Base-by-base conservation (phyloP, 139 green algal species). In the Volvox africanus region DNA sequence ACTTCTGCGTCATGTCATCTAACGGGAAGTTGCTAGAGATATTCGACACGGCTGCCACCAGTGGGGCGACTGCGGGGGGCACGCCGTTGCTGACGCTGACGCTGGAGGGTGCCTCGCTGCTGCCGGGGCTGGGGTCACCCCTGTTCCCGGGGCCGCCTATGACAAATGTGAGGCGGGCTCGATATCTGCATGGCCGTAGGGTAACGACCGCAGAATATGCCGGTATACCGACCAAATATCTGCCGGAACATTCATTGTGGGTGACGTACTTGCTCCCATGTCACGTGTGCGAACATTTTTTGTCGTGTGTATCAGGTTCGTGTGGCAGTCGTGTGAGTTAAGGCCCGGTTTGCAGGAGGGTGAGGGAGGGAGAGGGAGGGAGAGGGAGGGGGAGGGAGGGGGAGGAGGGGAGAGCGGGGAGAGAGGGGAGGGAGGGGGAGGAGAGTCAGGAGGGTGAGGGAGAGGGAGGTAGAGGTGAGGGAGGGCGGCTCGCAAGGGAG, bases 1-100 rank as follows among this genome's bases (percentile, higher is more conserved):
- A 86, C 88, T 94, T 95, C 79, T 91, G 83, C 18, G 75, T 94
- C 5, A 44, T 93, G 36, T 32, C 84, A 33, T 22, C 79, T 24
- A 79, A 50, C 65, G 92, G 86, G 65, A 82, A 62, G 61, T 73
- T 88, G 69, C 77, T 78, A 33, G 87, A 89, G 22, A 22, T 95
- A 71, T 95, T 65, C 35, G 88, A 93, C 88, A 85, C 55, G 14
- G 89, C 88, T 19, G 20, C 61, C 35, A 62, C 50, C 28, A 61
- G 80, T n/a, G 80, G 22, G 26, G 50, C 50, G 11, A 71, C 50
- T 12, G 82, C 61, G 30, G 82, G 11, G 19, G 24, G 55, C 0
- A 12, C 69, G 19, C 88, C 92, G 20, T 36, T 92, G 28, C 93
- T 93, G 71, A 93, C 73, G 3, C 86, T 92, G 26, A 20, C 18